Base-by-base conservation (phyloP, 805 yeast species). In the Wickerhamomyces chaumierensis region DNA sequence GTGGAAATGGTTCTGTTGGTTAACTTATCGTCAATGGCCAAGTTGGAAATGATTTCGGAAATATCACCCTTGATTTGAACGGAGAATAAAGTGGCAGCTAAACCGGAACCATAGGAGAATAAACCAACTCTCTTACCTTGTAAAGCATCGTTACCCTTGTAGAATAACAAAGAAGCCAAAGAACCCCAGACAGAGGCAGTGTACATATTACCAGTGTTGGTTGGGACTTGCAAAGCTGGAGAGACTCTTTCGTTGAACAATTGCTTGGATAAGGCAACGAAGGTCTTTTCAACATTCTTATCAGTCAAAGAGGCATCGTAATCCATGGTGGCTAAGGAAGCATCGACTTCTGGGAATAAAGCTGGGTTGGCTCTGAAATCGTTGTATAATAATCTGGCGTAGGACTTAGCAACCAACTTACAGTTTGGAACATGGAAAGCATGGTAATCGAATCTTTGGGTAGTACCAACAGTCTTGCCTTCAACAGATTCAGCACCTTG, bases 371-470 rank as follows among this genome's bases (percentile, higher is more conserved):
- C 69, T 58, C 68, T 71, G 71, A 73, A 90, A 65, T 90, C 98
- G 60, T 86, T 80, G 74, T 81, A 92, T 51, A 84, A 62, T 58
- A 92, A 65, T 68, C 98, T 81, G 39, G 95, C 98, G 60, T 75
- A 92, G 7, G 94, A 83, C 69, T 92, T 92, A 53, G 78, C 66
- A 43, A 92, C 97, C 55, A 88, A 74, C 69, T 92, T 92, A 69
- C 98, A 90, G 45, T 92, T 92, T 59, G 98, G 98, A 39, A 87
- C 96, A 62, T 92, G 98, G 88, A 92, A 92, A 31, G 87, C 90
- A 55, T 84, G 81, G 72, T 82, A 92, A 65, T 86, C 96, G 58
- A 92, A 92, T 56, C 71, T 70, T 57, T 77, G 68, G 44, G 78
- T 67, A 37, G 85, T 69, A 47, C 87, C 86, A 47, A 78, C 82